Evolutionary conservation across 2,329 filamentous ascomycete genomes (phyloP).

Genomic region (Helminthosporium solani): DNA sequence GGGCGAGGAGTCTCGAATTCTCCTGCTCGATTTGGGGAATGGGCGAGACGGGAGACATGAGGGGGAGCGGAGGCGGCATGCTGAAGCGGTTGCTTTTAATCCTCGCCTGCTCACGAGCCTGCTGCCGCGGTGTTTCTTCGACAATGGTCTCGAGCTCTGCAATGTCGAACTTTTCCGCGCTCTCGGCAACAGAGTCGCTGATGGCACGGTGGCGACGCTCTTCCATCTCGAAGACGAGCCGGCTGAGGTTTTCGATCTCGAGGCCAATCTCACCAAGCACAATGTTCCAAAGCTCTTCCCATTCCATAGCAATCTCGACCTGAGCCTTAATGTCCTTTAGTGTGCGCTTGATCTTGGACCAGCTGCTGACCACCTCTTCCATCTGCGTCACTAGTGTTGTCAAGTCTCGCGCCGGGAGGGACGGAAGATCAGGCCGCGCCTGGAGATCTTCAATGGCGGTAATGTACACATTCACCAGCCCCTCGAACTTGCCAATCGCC

Average conservation of each 20-base stretch:
- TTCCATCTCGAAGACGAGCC: constrained; percentile 95
- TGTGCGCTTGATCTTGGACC: constrained; percentile 76
- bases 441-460: constrained; percentile 92
- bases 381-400: constrained; percentile 79
- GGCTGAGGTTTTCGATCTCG: constrained; percentile 77
- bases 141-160: constrained; percentile 91
- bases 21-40: constrained; percentile 65
- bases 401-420: constrained; percentile 70
- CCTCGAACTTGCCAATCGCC: constrained; percentile 81
- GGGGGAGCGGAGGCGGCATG: constrained; percentile 59
- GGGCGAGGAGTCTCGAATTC: constrained; percentile 80
- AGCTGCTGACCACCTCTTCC: constrained; percentile 81
- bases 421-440: constrained; percentile 70
- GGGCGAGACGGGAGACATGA: constrained; percentile 61
- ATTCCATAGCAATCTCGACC: constrained; percentile 97
- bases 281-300: constrained; percentile 94
- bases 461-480: constrained; percentile 88
- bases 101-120: constrained; percentile 57
- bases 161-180: constrained; percentile 69
- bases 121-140: constrained; percentile 71
- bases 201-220: constrained; percentile 84
- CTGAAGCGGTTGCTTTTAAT: constrained; percentile 66
- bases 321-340: constrained; percentile 81
- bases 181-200: constrained; percentile 58
- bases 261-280: constrained; percentile 90